These are phyloP conservation scores for Trematosphaeria pertusa DNA, from an alignment of 2,329 filamentous ascomycete species.

Conservation along the genomic window DNA sequence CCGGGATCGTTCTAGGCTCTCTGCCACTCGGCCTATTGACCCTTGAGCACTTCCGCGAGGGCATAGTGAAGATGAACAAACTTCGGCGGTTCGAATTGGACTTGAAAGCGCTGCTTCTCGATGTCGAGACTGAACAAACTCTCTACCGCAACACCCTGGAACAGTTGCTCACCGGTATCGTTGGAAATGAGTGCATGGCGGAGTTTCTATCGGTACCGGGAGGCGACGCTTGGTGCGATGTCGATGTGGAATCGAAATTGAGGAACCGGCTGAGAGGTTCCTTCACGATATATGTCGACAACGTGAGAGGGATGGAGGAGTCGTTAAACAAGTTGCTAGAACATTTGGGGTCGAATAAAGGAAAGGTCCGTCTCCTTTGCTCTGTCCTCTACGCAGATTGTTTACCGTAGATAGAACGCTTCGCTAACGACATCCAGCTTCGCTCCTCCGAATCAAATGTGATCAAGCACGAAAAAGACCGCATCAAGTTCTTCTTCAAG, in stretches of 20 bases:
- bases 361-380: constrained; percentile 19
- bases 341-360: constrained; percentile 26
- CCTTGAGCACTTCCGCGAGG: constrained; percentile 37
- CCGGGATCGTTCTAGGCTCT: constrained; percentile 34
- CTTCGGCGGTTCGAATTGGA: constrained; percentile 27
- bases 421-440: constrained; percentile 18
- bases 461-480: constrained; percentile 35
- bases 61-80: constrained; percentile 31
- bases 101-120: constrained; percentile 24
- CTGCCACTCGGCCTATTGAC: constrained; percentile 39
- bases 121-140: constrained; percentile 28
- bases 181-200: constrained; percentile 24
- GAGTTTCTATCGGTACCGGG: constrained; percentile 22
- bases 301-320: constrained; percentile 20
- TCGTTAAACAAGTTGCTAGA: constrained; percentile 23
- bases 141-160: constrained; percentile 39
- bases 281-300: constrained; percentile 22
- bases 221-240: constrained; percentile 20
- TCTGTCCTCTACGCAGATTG: constrained; percentile 1
- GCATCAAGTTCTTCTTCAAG: constrained; percentile 33
- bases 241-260: constrained; percentile 8
- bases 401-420: no score
- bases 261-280: constrained; percentile 14
- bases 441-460: constrained; percentile 26
- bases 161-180: constrained; percentile 27